Percentiles rank a stretch among this genome's conserved stretches.
phyloP scores from a whole-genome alignment of 176 grass and related monocot species.

The Juncus effusus region DNA sequence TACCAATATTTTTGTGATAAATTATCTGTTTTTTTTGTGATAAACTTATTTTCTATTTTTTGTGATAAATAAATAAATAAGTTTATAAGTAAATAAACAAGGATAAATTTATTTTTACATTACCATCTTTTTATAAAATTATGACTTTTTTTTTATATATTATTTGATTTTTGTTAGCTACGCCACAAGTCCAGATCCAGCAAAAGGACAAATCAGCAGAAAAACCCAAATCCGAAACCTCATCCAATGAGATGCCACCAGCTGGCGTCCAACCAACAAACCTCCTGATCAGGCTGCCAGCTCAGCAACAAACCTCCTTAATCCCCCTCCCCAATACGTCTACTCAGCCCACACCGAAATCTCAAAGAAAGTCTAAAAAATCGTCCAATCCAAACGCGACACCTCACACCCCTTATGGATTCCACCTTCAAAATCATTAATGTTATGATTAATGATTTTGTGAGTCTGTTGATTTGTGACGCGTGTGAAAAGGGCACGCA shows the following conservation, averaged over 20 bases:
- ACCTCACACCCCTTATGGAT: constrained; percentile 66
- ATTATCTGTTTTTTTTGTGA: no score
- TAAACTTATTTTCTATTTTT: no score
- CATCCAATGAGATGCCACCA: constrained; percentile 36
- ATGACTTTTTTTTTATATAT: constrained; percentile 14
- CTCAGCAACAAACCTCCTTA: constrained; percentile 39
- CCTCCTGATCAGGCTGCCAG: constrained; percentile 50
- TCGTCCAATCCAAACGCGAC: constrained; percentile 40
- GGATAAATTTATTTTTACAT: no score
- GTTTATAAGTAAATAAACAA: no score
- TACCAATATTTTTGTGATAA: no score
- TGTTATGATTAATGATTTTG: constrained; percentile 52
- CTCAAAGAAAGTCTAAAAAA: constrained; percentile 56
- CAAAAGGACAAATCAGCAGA: constrained; percentile 20
- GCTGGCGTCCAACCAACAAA: constrained; percentile 27
- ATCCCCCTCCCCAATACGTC: constrained; percentile 38
- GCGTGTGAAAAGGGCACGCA: constrained; percentile 89
- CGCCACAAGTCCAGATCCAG: constrained; percentile 8
- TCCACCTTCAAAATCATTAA: constrained; percentile 92
- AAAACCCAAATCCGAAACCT: constrained; percentile 38
- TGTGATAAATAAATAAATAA: no score
- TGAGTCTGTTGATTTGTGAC: constrained; percentile 96
- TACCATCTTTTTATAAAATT: no score
- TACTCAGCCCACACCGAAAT: constrained; percentile 67
- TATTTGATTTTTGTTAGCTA: constrained; percentile 28